Evolutionary conservation across 2,329 filamentous ascomycete genomes (phyloP), one percentile per base, ranked within the genome.

Genomic region (Paracamarosporium sp.): DNA sequence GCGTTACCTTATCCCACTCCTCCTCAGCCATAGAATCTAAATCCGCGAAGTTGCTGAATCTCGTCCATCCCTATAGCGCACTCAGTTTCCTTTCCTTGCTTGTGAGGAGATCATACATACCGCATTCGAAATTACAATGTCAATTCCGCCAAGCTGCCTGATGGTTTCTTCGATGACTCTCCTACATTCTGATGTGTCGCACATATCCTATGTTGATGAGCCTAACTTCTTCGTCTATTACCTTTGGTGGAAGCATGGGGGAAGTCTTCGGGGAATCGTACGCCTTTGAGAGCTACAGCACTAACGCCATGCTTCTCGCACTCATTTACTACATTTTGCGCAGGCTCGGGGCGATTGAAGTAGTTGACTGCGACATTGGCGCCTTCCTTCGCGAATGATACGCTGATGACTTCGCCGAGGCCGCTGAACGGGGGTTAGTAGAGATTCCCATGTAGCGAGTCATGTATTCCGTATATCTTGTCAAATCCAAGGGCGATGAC

Each of bases 51-150:
- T 79, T 76, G 25, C 82, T 78, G 62, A 88, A 84, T 59, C 83
- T 84, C 0, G 87, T 89, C 83, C 85, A 89, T 24, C 86, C 87
- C 83, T 85, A 9, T 38, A 15, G 1, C n/a, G n/a, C 15, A n/a
- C 17, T 51, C 24, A 41, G 46, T 11, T n/a, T 25, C 27, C 22
- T 13, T 6, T 31, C 8, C 9, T 30, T 4, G 8, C 2, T 4
- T n/a, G 8, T 1, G 22, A 17, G 28, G 44, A 27, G 15, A 11
- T 46, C 17, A 24, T 35, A 73, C 81, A 45, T 67, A 87, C 85
- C 17, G 89, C 90, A 74, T 95, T 95, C 2, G 89, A 90, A 67
- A 94, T 86, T 44, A 95, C 80, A 38, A 92, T 83, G 76, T 95
- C 91, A n/a, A 95, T 74, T 1, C 88, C 86, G 4, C 88, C 90